Percentiles rank a stretch among this genome's conserved stretches.
phyloP scores from a whole-genome alignment of 83 land plant species.

The Picea abies region DNA sequence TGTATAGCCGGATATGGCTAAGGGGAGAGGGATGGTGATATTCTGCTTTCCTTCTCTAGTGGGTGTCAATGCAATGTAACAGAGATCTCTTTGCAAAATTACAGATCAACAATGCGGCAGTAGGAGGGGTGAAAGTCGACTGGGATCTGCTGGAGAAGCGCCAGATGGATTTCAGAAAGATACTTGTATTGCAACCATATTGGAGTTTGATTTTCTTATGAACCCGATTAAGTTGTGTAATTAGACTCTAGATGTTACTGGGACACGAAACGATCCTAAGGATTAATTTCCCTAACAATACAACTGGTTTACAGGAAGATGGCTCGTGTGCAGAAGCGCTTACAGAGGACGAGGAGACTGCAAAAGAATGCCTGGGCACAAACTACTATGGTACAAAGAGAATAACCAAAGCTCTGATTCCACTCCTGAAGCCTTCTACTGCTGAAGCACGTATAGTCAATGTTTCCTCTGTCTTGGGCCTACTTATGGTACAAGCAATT shows the following conservation, averaged over 20 bases:
- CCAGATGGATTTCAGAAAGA: neutral
- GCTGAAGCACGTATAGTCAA: neutral
- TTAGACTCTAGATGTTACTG: no score
- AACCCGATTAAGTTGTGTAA: neutral
- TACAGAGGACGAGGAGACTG: neutral
- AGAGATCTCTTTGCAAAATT: neutral
- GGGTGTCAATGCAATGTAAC: neutral
- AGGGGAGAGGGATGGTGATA: no score
- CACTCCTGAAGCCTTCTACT: neutral
- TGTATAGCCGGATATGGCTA: no score
- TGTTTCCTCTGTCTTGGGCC: neutral
- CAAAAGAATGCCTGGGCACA: neutral
- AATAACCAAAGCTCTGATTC: neutral
- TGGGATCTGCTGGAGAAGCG: conserved; percentile 3
- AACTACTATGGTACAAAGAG: neutral
- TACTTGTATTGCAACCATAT: neutral
- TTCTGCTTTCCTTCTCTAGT: no score
- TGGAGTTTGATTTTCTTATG: neutral
- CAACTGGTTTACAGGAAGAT: no score
- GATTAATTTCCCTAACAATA: no score
- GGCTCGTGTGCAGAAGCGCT: neutral
- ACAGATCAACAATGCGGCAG: conserved; percentile 17
- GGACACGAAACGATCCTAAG: no score
- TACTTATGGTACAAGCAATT: neutral
- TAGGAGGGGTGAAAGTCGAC: neutral